Evolutionary conservation across 495 filamentous ascomycete species (phyloP).

Genomic region (Xylaria curta): DNA sequence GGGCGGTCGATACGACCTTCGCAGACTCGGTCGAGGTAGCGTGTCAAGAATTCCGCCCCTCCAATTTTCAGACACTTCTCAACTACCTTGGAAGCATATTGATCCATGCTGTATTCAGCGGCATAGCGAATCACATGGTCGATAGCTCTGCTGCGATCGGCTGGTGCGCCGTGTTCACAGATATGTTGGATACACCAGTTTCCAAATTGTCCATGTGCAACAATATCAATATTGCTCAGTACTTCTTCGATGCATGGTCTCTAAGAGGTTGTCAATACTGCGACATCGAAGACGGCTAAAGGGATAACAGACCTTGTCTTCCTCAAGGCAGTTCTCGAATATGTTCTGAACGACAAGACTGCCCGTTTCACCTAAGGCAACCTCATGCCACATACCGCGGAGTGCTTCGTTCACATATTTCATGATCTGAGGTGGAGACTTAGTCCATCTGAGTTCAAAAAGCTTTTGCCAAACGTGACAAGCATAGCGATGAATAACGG

Average conservation of each 20-base stretch:
- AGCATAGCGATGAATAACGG: constrained; percentile 96
- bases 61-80: constrained; percentile 99
- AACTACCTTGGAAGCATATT: constrained; percentile 98
- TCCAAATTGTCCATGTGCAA: constrained; percentile 97
- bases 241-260: constrained; percentile 97
- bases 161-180: constrained; percentile 92
- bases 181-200: constrained; percentile 99
- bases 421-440: constrained; percentile 97
- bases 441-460: constrained; percentile 96
- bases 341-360: constrained; percentile 99
- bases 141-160: constrained; percentile 89
- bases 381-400: constrained; percentile 97
- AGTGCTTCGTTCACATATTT: constrained; percentile 96
- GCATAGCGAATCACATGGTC: constrained; percentile 94
- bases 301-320: constrained; percentile 81
- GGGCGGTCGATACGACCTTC: constrained; percentile 89
- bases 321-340: constrained; percentile 98
- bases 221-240: constrained; percentile 88
- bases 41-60: constrained; percentile 85
- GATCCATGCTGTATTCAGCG: constrained; percentile 97
- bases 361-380: constrained; percentile 94
- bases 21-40: constrained; percentile 92
- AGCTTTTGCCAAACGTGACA: constrained; percentile 99
- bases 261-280: constrained; percentile 58
- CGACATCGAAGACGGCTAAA: neutral